These are phyloP conservation scores for Boletus pseudo-olivaceus DNA, from an alignment of 768 basidiomycete genomes.

Conservation along the genomic window DNA sequence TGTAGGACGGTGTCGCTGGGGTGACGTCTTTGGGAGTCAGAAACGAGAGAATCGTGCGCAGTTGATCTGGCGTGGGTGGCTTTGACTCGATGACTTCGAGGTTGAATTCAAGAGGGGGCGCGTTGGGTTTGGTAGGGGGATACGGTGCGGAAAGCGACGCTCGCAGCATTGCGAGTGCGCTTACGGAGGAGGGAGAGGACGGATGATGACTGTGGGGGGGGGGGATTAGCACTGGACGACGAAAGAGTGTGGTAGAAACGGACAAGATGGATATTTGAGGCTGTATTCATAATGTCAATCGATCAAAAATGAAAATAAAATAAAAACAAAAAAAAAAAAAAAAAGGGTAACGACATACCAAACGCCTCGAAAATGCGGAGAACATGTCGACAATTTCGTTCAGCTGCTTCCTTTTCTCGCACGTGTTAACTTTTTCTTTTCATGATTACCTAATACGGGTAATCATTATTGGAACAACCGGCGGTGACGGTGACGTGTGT, in stretches of 20 bases:
- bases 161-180: constrained; percentile 58
- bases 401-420: too few relatives aligned
- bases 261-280: constrained; percentile 70
- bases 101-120: constrained; percentile 60
- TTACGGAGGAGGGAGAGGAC: constrained; percentile 58
- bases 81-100: constrained; percentile 67
- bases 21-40: constrained; percentile 34
- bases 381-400: constrained; percentile 25
- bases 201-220: constrained; percentile 52
- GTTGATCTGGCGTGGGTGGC: constrained; percentile 64
- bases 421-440: too few relatives aligned
- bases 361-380: constrained; percentile 35
- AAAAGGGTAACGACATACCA: constrained; percentile 24
- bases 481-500: too few relatives aligned
- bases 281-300: constrained; percentile 18
- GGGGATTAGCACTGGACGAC: too few relatives aligned
- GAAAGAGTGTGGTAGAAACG: too few relatives aligned
- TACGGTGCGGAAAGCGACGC: constrained; percentile 59
- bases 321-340: neutral
- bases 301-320: too few relatives aligned
- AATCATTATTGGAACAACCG: neutral
- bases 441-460: constrained; percentile 5
- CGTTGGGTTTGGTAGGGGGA: constrained; percentile 46
- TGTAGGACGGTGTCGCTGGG: constrained; percentile 25
- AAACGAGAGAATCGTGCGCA: constrained; percentile 64